Base-by-base conservation (phyloP, 1,284 basidiomycete species). In the Irpex sp. region DNA sequence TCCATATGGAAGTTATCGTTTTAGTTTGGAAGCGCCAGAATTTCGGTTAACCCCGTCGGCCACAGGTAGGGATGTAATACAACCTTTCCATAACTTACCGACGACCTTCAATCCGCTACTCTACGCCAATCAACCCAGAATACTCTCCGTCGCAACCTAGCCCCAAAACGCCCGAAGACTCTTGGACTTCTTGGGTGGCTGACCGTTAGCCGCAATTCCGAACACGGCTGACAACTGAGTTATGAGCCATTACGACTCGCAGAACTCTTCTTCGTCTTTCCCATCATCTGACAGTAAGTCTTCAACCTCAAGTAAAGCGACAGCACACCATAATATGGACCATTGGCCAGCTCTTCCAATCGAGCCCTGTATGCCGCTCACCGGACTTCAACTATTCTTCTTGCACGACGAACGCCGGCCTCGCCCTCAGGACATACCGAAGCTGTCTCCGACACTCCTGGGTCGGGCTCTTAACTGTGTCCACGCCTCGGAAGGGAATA, bases 401-500 rank as follows among this genome's bases (percentile, higher is more conserved):
- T 58, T 61, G 17, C 64, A 63, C 3, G 26, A 53, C 26, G 33
- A 49, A 13, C 56, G 61, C 33, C 56, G 53, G 3, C 60, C 61
- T 1, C 15, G 19, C 21, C n/a, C 39, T 31, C 53, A 56, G 6
- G 51, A 66, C 33, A 46, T 67, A 8, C 66, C 64, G 11, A 19
- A 8, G 9, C 60, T 66, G 8, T 54, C 53, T 5, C 53, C 54
- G 1, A n/a, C 57, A 0, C 63, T 68, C 35, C 47, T 59, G 5
- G 50, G 53, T 6, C 59, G 54, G 3, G 55, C 65, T 15, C 57
- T 58, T 17, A 75, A 75, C 55, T 66, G 67, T 57, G 63, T 67
- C n/a, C 67, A 63, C 47, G 55, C 66, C 15, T 68, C 73, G 0
- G 58, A 61, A 35, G 63, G 69, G 26, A 76, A 74, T 62, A 75